Percentiles rank a stretch among this genome's conserved stretches.
Conservation (phyloP, 106 monocot species). For the Posidonia australis region DNA sequence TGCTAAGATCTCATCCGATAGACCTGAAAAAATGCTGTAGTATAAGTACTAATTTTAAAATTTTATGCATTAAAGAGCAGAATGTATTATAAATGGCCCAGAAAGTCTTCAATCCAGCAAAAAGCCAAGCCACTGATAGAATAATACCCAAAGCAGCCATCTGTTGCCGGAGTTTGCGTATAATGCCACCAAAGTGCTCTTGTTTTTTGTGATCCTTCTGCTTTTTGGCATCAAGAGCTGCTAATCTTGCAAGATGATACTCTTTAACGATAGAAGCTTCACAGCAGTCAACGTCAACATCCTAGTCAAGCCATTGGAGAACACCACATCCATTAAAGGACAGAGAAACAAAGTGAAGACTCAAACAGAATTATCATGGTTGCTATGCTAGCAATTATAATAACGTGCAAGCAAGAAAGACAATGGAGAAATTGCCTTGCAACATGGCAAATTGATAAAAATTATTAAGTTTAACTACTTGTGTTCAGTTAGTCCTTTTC, state of each 20-base stretch:
- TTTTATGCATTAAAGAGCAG: not conserved
- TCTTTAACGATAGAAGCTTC: conserved; percentile 48
- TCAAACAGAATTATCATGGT: not conserved
- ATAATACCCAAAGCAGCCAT: conserved; percentile 45
- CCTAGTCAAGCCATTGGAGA: conserved; percentile 24
- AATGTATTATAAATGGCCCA: no score
- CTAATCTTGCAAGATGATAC: conserved; percentile 48
- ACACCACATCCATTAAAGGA: not conserved
- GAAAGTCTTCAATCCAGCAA: no score
- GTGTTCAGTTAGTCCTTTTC: no score
- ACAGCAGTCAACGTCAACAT: conserved; percentile 26
- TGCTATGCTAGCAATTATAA: not conserved
- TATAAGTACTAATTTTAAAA: conserved; percentile 1
- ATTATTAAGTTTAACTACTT: no score
- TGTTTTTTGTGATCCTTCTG: conserved; percentile 53
- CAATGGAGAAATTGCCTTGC: no score
- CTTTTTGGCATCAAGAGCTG: conserved; percentile 67
- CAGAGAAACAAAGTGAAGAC: not conserved
- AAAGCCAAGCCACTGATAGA: no score
- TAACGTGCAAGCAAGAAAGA: not conserved
- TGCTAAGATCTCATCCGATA: conserved; percentile 44
- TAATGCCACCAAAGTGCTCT: conserved; percentile 35
- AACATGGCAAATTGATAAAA: no score
- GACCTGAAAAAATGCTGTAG: conserved; percentile 29
- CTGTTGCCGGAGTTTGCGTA: conserved; percentile 49